Evolutionary conservation across 2,329 filamentous ascomycete species (phyloP), one percentile per base, ranked within the genome.

Genomic region (Botryosphaeria dothidea): DNA sequence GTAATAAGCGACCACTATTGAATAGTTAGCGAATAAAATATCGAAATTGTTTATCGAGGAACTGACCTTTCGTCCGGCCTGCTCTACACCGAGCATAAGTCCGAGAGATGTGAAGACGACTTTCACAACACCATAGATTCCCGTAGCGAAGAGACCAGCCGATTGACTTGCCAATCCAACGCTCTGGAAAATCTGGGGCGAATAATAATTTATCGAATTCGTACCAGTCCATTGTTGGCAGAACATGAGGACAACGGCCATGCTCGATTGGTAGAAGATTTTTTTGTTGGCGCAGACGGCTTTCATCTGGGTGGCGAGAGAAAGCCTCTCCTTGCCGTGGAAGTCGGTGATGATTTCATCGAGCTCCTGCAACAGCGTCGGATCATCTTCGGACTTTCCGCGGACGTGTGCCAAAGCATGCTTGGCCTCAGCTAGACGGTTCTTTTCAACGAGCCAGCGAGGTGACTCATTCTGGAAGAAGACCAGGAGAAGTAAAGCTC

Each of bases 401-500:
- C 80, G 77, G 3, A 81, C 78, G 6, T 69, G 70, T 0, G 80
- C 74, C 38, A 82, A 71, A 21, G 78, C 77, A 61, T 74, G 72
- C 7, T 74, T 76, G 0, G 83, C 83, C 21, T 82, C 80, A 4
- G 79, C 73, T 19, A 80, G 72, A 2, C 79, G 78, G 63, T 81
- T 80, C 74, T 84, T 81, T 69, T 82, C 81, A n/a, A 83, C 80
- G n/a, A 85, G 77, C 82, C 82, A 85, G 19, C 83, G 80, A 1
- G 84, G 82, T 2, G 79, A 82, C 66, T 85, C 83, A 62, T 83
- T 83, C 51, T 84, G 77, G 72, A 84, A 84, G 49, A 83, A 69
- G 15, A 85, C 77, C 3, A 78, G 69, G 9, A 86, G 69, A 60
- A 86, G 79, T n/a, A 85, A 68, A 0, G 77, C 78, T 17, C 83